Evolutionary conservation across 2,329 filamentous ascomycete species (phyloP), one percentile per base, ranked within the genome.

Genomic region (Uncinocarpus reesii): DNA sequence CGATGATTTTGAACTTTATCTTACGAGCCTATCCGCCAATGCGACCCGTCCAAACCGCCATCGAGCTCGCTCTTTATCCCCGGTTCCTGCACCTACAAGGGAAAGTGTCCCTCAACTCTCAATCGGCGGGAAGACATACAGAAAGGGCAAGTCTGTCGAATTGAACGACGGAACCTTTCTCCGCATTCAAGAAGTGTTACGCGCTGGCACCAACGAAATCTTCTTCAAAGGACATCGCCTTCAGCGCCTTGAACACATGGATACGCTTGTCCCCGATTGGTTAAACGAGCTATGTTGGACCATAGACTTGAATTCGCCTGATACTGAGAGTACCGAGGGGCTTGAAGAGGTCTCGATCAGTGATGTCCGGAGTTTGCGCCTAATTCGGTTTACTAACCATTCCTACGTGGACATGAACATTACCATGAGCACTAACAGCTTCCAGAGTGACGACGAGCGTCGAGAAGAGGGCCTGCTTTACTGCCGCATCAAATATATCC

Each of bases 311-410:
- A 29, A 29, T 11, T 42, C 10, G 44, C 67, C 74, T 53, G 0
- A 52, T 64, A 2, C 28, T 53, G 0, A 45, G 1, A n/a, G 18
- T n/a, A 26, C 57, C 0, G 44, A 67, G 0, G 28, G 16, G 7
- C 29, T 58, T 0, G 45, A 67, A 0, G 72, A 78, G 1, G 57
- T 81, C 0, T 36, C 61, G 0, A 48, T 73, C 0, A 42, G 54
- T 0, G 51, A 65, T 0, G 64, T 81, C 0, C 55, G 66, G 1
- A 52, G 61, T 1, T 61, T 69, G 5, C 64, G 77, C 0, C 58
- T 58, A 0, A 61, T 84, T 0, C 57, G 69, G 0, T 62, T 73
- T 1, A 85, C 81, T 0, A 86, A 85, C 50, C 60, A 69, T 0
- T 55, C 61, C 0, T 79, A 71, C 36, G 73, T 74, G 0, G 48